These are phyloP conservation scores for Funneliformis caledonium DNA, from an alignment of 371 early-diverging fungal species.

Conservation along the genomic window DNA sequence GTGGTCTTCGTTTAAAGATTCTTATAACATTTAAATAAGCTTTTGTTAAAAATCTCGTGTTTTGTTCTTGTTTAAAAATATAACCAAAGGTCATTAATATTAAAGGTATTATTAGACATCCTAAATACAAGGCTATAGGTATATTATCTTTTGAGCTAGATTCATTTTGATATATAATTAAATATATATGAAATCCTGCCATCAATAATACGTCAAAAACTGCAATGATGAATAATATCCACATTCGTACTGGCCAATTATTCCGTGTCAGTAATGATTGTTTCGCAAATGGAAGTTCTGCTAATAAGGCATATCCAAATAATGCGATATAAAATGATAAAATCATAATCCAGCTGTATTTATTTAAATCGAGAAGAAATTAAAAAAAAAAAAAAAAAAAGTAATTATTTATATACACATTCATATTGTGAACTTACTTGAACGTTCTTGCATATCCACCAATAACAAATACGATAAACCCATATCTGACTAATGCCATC, in stretches of 20 bases:
- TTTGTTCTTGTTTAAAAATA: conserved; percentile 52
- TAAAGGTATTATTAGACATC: conserved; percentile 60
- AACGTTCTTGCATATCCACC: conserved; percentile 79
- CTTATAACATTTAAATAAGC: not conserved
- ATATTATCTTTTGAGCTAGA: conserved; percentile 39
- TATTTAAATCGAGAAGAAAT: not conserved
- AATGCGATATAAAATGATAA: conserved; percentile 76
- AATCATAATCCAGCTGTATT: conserved; percentile 68
- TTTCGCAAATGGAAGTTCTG: conserved; percentile 74
- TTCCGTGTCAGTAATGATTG: conserved; percentile 72
- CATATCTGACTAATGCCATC: conserved; percentile 60
- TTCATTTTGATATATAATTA: conserved; percentile 42
- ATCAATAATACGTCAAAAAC: conserved; percentile 59
- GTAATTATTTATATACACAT: not conserved
- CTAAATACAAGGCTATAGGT: conserved; percentile 63
- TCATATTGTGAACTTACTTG: conserved; percentile 47
- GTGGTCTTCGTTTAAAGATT: not conserved
- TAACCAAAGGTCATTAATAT: conserved; percentile 52
- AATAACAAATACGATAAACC: conserved; percentile 77
- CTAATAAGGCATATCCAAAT: conserved; percentile 67
- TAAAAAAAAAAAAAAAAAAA: not conserved
- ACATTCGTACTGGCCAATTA: conserved; percentile 73
- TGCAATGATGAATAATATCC: conserved; percentile 65
- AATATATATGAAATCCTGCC: conserved; percentile 64
- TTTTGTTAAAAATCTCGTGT: conserved; percentile 41